Percentiles rank a stretch among this genome's conserved stretches.
Evolutionary conservation across 176 grass and related monocot genomes (phyloP).

Genomic region (Microstegium vimineum): DNA sequence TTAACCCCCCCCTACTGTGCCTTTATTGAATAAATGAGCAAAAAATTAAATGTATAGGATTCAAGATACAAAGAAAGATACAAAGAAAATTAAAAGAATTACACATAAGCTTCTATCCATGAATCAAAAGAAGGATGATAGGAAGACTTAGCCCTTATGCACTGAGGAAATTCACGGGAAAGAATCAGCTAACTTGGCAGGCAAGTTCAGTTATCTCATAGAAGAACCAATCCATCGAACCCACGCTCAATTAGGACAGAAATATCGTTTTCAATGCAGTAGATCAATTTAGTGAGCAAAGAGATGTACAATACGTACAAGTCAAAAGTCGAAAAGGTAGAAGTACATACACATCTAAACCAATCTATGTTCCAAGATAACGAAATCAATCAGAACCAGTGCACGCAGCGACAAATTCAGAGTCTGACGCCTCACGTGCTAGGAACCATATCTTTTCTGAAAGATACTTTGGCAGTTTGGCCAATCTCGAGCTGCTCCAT

Average conservation of each 20-base stretch:
- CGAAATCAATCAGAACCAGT: background rate
- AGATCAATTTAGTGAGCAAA: background rate
- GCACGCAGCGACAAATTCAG: background rate
- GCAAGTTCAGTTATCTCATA: background rate
- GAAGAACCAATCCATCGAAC: background rate
- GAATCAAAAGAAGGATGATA: no score
- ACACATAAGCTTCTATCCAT: no score
- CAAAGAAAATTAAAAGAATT: no score
- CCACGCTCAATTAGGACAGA: conserved; percentile 1
- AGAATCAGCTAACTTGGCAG: background rate
- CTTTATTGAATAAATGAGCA: no score
- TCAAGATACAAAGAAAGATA: no score
- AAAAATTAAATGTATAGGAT: no score
- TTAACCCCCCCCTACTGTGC: no score
- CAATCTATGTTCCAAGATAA: background rate
- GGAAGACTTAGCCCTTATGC: no score
- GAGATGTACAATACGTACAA: background rate
- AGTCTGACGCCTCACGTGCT: conserved; percentile 7
- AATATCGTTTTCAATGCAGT: background rate
- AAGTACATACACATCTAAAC: no score
- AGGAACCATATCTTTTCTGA: background rate
- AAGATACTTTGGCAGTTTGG: background rate
- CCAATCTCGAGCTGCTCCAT: background rate
- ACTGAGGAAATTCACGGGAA: background rate
- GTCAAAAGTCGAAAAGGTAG: background rate